phyloP scores from a whole-genome alignment of 208 protist genomes.

The Endotrypanum monterogeii region DNA sequence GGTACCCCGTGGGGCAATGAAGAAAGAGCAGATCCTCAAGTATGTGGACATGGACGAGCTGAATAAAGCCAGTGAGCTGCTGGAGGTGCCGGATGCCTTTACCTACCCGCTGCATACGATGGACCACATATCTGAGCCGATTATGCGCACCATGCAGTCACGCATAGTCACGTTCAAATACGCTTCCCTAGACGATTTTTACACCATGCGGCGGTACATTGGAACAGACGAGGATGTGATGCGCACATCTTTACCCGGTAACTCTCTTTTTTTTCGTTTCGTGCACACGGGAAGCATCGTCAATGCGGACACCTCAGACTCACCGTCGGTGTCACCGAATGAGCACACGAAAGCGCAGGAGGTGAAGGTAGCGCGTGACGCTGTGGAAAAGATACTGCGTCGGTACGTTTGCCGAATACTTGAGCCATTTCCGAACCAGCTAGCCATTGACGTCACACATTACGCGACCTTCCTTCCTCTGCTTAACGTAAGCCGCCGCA shows the following conservation, averaged over 20 bases:
- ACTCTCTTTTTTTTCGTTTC: constrained; percentile 10
- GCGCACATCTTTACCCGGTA: not conserved
- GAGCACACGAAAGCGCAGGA: not conserved
- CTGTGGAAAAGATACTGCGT: constrained; percentile 33
- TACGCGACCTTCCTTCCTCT: constrained; percentile 45
- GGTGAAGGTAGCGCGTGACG: constrained; percentile 15
- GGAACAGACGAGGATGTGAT: constrained; percentile 30
- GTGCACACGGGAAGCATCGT: not conserved
- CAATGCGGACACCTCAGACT: not conserved
- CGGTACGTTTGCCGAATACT: constrained; percentile 40
- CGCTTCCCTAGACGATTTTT: constrained; percentile 22
- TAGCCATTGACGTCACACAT: constrained; percentile 56
- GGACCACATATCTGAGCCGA: constrained; percentile 45
- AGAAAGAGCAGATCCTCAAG: not conserved
- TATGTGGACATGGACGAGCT: constrained; percentile 9
- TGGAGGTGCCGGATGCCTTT: constrained; percentile 22
- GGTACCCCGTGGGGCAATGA: not conserved
- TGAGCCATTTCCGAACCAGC: constrained; percentile 43
- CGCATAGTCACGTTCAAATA: constrained; percentile 50
- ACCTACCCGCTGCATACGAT: constrained; percentile 49
- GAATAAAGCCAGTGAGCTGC: not conserved
- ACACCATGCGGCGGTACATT: constrained; percentile 17
- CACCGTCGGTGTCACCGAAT: not conserved
- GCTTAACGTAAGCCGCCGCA: constrained; percentile 19
- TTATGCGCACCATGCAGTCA: constrained; percentile 42